Evolutionary conservation across 495 filamentous ascomycete species (phyloP).

Genomic region (Penicillium fimorum): DNA sequence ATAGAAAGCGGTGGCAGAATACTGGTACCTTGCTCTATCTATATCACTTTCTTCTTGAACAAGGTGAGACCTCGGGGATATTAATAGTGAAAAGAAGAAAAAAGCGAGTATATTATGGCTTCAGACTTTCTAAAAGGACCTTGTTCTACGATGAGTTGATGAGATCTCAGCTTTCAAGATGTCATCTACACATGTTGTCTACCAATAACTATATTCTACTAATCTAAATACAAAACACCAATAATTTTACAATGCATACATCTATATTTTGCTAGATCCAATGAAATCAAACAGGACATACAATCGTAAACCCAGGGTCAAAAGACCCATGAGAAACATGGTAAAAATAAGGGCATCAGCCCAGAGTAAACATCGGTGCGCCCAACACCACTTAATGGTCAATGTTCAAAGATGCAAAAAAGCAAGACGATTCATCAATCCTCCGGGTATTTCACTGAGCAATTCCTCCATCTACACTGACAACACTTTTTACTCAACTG

Average conservation of each 20-base stretch:
- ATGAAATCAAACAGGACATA: conserved; percentile 15
- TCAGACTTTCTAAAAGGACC: neutral
- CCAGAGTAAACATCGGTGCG: conserved; percentile 25
- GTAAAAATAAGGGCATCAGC: conserved; percentile 13
- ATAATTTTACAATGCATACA: neutral
- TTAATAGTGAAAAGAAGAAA: neutral
- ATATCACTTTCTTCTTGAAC: neutral
- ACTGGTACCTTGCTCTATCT: neutral
- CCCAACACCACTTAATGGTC: conserved; percentile 44
- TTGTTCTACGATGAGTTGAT: neutral
- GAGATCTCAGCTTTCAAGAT: neutral
- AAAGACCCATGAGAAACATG: conserved; percentile 6
- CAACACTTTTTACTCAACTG: conserved; percentile 1
- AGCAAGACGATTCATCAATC: conserved; percentile 19
- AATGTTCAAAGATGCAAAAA: conserved; percentile 30
- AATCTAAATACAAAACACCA: neutral
- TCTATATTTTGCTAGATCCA: conserved; percentile 22
- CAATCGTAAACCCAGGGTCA: conserved; percentile 12
- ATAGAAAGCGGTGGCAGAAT: conserved; percentile 29
- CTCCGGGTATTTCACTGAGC: conserved; percentile 28
- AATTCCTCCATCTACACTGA: conserved; percentile 7
- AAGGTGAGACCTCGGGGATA: neutral
- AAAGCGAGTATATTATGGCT: neutral
- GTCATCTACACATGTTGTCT: neutral
- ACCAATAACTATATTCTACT: neutral